These are phyloP conservation scores for Cyclocybe cylindracea DNA, from an alignment of 768 basidiomycete species.

Conservation along the genomic window DNA sequence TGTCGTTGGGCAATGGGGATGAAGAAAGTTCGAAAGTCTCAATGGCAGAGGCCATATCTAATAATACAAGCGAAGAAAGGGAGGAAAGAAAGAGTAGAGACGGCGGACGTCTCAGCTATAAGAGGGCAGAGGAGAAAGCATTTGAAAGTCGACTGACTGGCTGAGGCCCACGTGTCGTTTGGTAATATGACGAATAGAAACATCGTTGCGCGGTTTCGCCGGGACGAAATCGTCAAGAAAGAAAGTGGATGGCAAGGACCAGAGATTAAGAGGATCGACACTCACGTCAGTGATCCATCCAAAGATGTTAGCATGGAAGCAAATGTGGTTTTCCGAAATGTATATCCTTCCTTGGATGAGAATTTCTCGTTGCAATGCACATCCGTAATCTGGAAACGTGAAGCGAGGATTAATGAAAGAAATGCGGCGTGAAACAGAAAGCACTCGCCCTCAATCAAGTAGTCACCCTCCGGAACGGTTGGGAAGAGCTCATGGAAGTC, in stretches of 20 bases:
- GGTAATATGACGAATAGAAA: no score
- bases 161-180: not conserved
- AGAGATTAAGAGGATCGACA: slow-evolving; percentile 12
- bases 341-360: slow-evolving; percentile 94
- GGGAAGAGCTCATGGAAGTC: slow-evolving; percentile 96
- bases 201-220: no score
- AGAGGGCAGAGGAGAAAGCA: not conserved
- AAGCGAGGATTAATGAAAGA: not conserved
- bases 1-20: not conserved
- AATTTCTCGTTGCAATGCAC: slow-evolving; percentile 95
- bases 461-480: slow-evolving; percentile 90
- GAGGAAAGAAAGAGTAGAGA: not conserved
- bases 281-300: slow-evolving; percentile 98
- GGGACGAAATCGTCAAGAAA: not conserved
- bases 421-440: slow-evolving; percentile 6
- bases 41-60: no score
- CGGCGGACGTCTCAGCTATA: not conserved
- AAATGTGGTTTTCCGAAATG: slow-evolving; percentile 98
- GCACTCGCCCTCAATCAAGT: slow-evolving; percentile 90
- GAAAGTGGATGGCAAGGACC: not conserved
- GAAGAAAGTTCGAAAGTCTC: not conserved
- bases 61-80: not conserved
- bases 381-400: slow-evolving; percentile 81
- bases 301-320: slow-evolving; percentile 99
- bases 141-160: not conserved